Base-by-base conservation (phyloP, 2,329 filamentous ascomycete genomes). In the Hymenoscyphus fraxineus region DNA sequence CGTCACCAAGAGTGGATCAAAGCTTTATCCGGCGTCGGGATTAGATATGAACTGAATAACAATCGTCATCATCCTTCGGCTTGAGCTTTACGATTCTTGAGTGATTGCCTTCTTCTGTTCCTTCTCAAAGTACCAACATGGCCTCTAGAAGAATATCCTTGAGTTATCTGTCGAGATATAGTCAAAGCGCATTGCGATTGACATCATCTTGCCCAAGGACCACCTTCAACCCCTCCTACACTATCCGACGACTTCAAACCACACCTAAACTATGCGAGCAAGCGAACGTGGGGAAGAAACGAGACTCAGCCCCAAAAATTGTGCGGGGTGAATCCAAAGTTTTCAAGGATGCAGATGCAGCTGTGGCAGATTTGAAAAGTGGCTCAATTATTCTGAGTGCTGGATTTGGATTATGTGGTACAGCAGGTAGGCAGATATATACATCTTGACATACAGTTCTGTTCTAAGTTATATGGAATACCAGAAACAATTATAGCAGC, bases 351-450 rank as follows among this genome's bases (percentile, higher is more conserved):
- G 72, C 71, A 10, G 71, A 73, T 67, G 67, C 65, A 15, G 70
- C 71, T 0, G 70, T 73, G 6, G 69, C 67, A 39, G 72, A 73
- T 67, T 32, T 73, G 47, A 67, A 71, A 63, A 88, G 89, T 71
- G 85, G 90, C 62, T 87, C 86, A 12, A 90, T 85, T 0, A 80
- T 94, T 41, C 80, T 94, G 63, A 92, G 90, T 73, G 88, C 90
- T 16, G 91, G 91, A 1, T 94, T 94, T 75, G 91, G 91, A n/a
- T 83, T 94, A 13, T 93, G 89, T 70, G 91, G 91, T 68, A 88
- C 93, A 19, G 86, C 88, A 62, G 85, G 86, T 87, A 78, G 62
- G 79, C n/a, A 40, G 27, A 27, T 22, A 54, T 32, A 9, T 31
- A 27, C 12, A 10, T 31, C 41, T 72, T 59, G 13, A 2, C 10